A percentile compares a stretch with the other conserved stretches of the same genome.
phyloP scores from a whole-genome alignment of 1,284 basidiomycete genomes.

The Malassezia nana region DNA sequence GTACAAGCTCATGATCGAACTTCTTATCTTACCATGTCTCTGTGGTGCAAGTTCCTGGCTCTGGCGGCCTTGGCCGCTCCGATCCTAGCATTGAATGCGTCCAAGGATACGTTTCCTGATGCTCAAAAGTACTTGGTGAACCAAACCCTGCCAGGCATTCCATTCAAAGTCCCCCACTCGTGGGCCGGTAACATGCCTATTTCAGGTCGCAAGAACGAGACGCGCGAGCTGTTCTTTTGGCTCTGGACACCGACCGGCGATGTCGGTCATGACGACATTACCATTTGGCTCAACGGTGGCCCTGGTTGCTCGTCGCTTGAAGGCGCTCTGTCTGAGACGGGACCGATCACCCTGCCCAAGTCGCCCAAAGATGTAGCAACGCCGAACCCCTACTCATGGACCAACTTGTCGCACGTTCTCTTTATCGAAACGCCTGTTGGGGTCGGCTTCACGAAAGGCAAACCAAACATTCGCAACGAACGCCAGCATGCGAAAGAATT shows the following conservation, averaged over 20 bases:
- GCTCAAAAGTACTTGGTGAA: constrained; percentile 1
- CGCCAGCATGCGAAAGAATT: constrained; percentile 48
- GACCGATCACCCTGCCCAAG: constrained; percentile 60
- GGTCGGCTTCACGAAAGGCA: constrained; percentile 68
- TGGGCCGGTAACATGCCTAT: constrained; percentile 37
- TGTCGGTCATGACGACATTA: constrained; percentile 63
- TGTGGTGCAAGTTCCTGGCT: not conserved
- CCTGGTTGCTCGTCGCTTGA: constrained; percentile 65
- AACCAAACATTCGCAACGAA: constrained; percentile 55
- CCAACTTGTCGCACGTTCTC: constrained; percentile 61
- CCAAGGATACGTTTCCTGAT: not conserved
- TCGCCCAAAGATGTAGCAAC: constrained; percentile 49
- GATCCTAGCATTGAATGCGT: not conserved
- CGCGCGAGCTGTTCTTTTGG: constrained; percentile 66
- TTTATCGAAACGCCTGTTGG: constrained; percentile 76
- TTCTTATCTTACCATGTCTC: not conserved
- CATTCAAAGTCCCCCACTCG: constrained; percentile 26
- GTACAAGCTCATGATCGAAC: not conserved
- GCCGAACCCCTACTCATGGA: constrained; percentile 66
- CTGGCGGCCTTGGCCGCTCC: not conserved
- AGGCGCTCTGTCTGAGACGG: constrained; percentile 70
- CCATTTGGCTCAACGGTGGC: constrained; percentile 56
- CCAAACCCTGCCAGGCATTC: constrained; percentile 25
- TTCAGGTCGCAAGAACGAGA: constrained; percentile 18
- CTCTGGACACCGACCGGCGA: constrained; percentile 67